A percentile compares a stretch with the other conserved stretches of the same genome.
These are phyloP conservation scores for Tylopilus sp. DNA, from an alignment of 1,284 basidiomycete species.

Conservation along the genomic window DNA sequence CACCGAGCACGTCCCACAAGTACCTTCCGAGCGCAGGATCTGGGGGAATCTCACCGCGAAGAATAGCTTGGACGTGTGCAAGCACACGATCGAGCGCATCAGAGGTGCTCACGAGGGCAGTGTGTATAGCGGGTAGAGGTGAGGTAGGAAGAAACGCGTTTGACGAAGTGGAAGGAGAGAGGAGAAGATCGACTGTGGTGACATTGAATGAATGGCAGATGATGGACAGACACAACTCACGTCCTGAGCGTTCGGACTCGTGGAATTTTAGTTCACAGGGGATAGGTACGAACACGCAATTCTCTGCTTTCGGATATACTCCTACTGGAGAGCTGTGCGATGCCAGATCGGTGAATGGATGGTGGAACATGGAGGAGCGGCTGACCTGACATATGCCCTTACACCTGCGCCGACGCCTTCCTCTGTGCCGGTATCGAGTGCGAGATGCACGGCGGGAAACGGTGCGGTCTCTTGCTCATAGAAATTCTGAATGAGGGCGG, in stretches of 20 bases:
- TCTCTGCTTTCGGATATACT: conserved; percentile 83
- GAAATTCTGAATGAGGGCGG: conserved; percentile 97
- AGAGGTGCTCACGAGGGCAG: conserved; percentile 32
- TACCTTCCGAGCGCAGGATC: conserved; percentile 89
- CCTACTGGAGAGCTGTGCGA: conserved; percentile 70
- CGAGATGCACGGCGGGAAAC: conserved; percentile 88
- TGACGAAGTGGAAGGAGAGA: conserved; percentile 38
- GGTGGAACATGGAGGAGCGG: conserved; percentile 5
- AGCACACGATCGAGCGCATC: conserved; percentile 83
- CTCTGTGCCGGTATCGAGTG: conserved; percentile 82
- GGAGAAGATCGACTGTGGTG: conserved; percentile 69
- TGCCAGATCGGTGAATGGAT: conserved; percentile 9
- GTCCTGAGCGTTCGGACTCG: conserved; percentile 76
- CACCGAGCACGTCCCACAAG: conserved; percentile 84
- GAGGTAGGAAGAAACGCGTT: conserved; percentile 15
- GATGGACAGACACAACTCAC: conserved; percentile 48
- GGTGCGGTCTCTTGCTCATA: conserved; percentile 90
- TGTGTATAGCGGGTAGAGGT: conserved; percentile 25
- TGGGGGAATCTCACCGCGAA: conserved; percentile 74
- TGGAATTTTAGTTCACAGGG: conserved; percentile 78
- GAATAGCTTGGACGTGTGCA: conserved; percentile 79
- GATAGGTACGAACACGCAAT: conserved; percentile 87
- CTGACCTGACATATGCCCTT: conserved; percentile 82
- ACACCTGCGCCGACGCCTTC: conserved; percentile 73
- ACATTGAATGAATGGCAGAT: conserved; percentile 9